phyloP scores from a whole-genome alignment of 495 filamentous ascomycete genomes.

The Glonium stellatum region DNA sequence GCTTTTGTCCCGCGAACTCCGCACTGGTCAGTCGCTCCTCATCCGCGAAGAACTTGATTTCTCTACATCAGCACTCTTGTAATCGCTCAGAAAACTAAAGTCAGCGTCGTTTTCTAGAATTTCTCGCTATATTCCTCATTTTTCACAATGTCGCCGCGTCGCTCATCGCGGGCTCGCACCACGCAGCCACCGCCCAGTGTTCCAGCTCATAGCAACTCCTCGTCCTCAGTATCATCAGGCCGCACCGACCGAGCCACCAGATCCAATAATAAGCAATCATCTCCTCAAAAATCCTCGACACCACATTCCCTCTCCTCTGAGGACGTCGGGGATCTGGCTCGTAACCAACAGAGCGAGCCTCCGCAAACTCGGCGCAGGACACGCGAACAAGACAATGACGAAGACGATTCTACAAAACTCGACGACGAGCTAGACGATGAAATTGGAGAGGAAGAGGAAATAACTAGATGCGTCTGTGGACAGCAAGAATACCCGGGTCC shows the following conservation, averaged over 20 bases:
- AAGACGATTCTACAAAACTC: conserved; percentile 46
- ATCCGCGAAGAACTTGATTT: conserved; percentile 1
- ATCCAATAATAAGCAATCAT: conserved; percentile 61
- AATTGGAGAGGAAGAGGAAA: conserved; percentile 74
- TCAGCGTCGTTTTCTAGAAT: not conserved
- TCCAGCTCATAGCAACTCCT: conserved; percentile 62
- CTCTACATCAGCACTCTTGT: not conserved
- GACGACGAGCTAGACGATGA: conserved; percentile 51
- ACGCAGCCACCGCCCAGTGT: conserved; percentile 60
- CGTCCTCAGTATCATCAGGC: conserved; percentile 62
- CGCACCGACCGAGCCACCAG: conserved; percentile 65
- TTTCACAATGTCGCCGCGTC: conserved; percentile 59
- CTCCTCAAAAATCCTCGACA: conserved; percentile 65
- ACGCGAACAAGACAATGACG: conserved; percentile 57
- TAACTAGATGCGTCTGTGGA: conserved; percentile 91
- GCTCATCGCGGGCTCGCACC: conserved; percentile 83
- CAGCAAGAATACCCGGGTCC: conserved; percentile 91
- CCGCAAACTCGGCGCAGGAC: conserved; percentile 66
- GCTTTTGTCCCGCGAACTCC: conserved; percentile 29
- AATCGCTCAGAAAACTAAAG: not conserved
- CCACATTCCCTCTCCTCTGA: conserved; percentile 70
- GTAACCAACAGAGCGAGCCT: conserved; percentile 50
- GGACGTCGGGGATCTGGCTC: conserved; percentile 64
- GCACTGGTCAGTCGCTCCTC: conserved; percentile 12
- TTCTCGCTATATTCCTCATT: conserved; percentile 8